Base-by-base conservation (phyloP, 768 basidiomycete species). In the Suillus fuscotomentosus region DNA sequence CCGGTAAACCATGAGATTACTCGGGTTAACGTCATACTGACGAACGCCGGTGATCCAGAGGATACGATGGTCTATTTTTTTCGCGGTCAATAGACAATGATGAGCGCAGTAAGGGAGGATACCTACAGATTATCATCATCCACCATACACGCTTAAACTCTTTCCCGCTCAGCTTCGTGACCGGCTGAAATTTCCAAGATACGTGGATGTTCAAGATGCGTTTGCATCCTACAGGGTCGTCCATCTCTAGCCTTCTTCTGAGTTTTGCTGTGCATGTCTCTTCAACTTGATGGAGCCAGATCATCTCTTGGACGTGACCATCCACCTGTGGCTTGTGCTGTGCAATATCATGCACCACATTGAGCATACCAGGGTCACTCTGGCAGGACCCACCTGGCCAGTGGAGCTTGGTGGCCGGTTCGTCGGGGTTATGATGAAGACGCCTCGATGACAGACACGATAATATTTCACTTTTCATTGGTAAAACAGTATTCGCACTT, bases 1-100 rank as follows among this genome's bases (percentile, higher is more conserved):
- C 14, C n/a, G 54, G 63, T 72, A 63, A n/a, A 63, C 73, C 75
- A 76, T 77, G 4, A 77, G 60, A 63, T 79, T 78, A 14, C 48
- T 59, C 3, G 71, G 59, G 65, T 75, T 78, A 42, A 77, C 73
- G 57, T 78, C 76, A 3, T 69, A 64, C 39, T 79, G 77, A 36
- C 66, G 38, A 9, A 79, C 63, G 10, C 67, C 68, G 14, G 55
- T 17, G 22, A 48, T 51, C 74, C 77, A 76, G 39, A 76, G 70
- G n/a, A 62, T 17, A 41, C 61, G 70, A 66, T 75, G 73, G 51
- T 71, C 73, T 77, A 38, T 36, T 9, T 59, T 36, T 9, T 59
- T 22, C 10, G 60, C 47, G 14, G 41, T 47, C 22, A 63, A 24
- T 41, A 43, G 17, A n/a, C 10, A 11, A 20, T 54, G 5, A 13